Evolutionary conservation across 75 land plant genomes (phyloP), one percentile per base, ranked within the genome.

Genomic region (Cryptomeria japonica): DNA sequence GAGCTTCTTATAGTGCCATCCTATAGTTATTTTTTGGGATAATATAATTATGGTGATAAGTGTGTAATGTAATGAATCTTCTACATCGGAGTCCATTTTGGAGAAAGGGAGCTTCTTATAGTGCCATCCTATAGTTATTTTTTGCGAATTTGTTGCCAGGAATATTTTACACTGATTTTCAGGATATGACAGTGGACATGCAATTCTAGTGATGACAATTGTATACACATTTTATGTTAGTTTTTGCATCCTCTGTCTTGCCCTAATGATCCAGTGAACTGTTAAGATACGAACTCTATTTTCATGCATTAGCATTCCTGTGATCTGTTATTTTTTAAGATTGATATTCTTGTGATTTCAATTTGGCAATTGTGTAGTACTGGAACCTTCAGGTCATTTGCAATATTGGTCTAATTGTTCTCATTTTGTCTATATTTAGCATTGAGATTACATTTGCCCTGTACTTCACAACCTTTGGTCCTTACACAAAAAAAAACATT

Each of bases 81-180:
- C n/a, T n/a, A n/a, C n/a, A n/a, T n/a, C n/a, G n/a, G n/a, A n/a
- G n/a, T n/a, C n/a, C n/a, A n/a, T n/a, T n/a, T n/a, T n/a, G n/a
- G n/a, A n/a, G n/a, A n/a, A n/a, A n/a, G n/a, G n/a, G n/a, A n/a
- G n/a, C n/a, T n/a, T n/a, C n/a, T n/a, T n/a, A n/a, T n/a, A n/a
- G n/a, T n/a, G n/a, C n/a, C n/a, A n/a, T 86, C 98, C 98, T 22
- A 93, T 95, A 39, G 87, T 92, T 36, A 85, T 95, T 44, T 96
- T 96, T 90, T 95, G 96, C 90, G 88, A 89, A 36, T 91, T 96
- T 90, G 96, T 96, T 80, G 98, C 93, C 51, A 90, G 94, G 68
- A 87, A 93, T 82, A 92, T 96, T 83, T 89, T 83, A 12, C 92
- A 95, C 86, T 68, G 88, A 64, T 94, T 96, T 88, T 55, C 94